These are phyloP conservation scores for Fraxinus greggii DNA, from an alignment of 305 asterid genomes.

Conservation along the genomic window DNA sequence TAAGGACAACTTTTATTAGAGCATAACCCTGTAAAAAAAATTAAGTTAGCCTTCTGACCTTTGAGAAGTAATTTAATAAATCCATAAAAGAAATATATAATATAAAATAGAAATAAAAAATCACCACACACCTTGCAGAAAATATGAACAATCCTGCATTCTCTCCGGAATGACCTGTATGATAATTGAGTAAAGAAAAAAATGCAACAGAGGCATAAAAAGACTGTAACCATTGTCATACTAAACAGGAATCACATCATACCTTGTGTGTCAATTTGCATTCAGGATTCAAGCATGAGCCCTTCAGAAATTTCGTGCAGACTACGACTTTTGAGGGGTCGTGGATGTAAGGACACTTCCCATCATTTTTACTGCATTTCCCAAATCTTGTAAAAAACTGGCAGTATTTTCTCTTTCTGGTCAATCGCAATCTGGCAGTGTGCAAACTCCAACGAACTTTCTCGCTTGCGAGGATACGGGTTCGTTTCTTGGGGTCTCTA, in stretches of 20 bases:
- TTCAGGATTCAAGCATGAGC: conserved; percentile 61
- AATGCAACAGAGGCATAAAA: conserved; percentile 12
- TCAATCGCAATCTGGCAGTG: conserved; percentile 86
- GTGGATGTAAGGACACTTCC: conserved; percentile 84
- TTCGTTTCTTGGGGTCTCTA: conserved; percentile 92
- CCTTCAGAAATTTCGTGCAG: conserved; percentile 87
- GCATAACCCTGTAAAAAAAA: conserved; percentile 72
- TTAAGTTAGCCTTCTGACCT: conserved; percentile 28
- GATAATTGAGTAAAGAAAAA: conserved; percentile 32
- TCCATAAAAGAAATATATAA: conserved; percentile 5
- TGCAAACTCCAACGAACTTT: conserved; percentile 97
- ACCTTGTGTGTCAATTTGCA: conserved; percentile 98
- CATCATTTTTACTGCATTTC: conserved; percentile 85
- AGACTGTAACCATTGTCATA: conserved; percentile 17
- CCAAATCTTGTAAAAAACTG: conserved; percentile 95
- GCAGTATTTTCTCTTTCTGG: conserved; percentile 79
- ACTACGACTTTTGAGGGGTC: conserved; percentile 84
- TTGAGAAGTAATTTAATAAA: conserved; percentile 11
- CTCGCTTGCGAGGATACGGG: conserved; percentile 83
- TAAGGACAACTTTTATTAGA: conserved; percentile 85
- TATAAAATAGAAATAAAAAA: not conserved
- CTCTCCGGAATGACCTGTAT: conserved; percentile 90
- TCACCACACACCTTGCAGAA: conserved; percentile 65
- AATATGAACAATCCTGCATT: conserved; percentile 97
- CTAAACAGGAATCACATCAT: conserved; percentile 27